Percentiles rank a stretch among this genome's conserved stretches.
phyloP scores from a whole-genome alignment of 805 yeast genomes.

The Kazachstania kunashirensis region DNA sequence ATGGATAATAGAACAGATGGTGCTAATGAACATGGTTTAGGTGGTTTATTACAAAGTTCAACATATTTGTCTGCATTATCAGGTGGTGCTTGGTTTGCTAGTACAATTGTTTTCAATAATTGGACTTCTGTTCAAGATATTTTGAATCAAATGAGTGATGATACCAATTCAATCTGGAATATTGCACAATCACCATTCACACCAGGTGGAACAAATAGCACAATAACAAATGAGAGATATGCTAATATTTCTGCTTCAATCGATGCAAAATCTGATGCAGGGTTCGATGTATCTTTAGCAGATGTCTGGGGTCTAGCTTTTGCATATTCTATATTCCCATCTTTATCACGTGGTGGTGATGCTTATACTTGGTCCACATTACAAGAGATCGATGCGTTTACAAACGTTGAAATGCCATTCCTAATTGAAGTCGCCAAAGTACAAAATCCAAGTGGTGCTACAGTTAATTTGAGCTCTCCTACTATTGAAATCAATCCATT shows the following conservation, averaged over 20 bases:
- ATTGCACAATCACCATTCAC: slow-evolving; percentile 48
- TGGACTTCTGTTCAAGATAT: slow-evolving; percentile 63
- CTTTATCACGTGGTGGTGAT: slow-evolving; percentile 50
- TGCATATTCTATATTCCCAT: slow-evolving; percentile 61
- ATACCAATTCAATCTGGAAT: slow-evolving; percentile 62
- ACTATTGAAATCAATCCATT: slow-evolving; percentile 53
- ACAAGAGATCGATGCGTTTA: slow-evolving; percentile 49
- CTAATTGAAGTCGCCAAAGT: slow-evolving; percentile 60
- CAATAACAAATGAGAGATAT: slow-evolving; percentile 43
- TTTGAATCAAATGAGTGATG: slow-evolving; percentile 54
- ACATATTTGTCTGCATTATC: slow-evolving; percentile 69
- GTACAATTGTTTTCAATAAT: slow-evolving; percentile 56
- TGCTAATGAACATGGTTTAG: slow-evolving; percentile 47
- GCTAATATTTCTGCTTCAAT: slow-evolving; percentile 43
- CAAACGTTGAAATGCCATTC: slow-evolving; percentile 57
- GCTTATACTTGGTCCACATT: slow-evolving; percentile 52
- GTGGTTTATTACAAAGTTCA: slow-evolving; percentile 63
- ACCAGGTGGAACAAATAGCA: slow-evolving; percentile 52
- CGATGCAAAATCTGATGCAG: slow-evolving; percentile 46
- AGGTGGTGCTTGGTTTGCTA: slow-evolving; percentile 79
- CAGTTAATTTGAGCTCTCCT: slow-evolving; percentile 59
- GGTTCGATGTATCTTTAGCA: slow-evolving; percentile 54
- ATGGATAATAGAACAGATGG: slow-evolving; percentile 64
- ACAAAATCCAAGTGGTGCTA: slow-evolving; percentile 46
- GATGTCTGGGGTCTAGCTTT: slow-evolving; percentile 76